Percentiles rank a stretch among this genome's conserved stretches.
Conservation (phyloP, 306 rosid species). For the Rosa chinensis region DNA sequence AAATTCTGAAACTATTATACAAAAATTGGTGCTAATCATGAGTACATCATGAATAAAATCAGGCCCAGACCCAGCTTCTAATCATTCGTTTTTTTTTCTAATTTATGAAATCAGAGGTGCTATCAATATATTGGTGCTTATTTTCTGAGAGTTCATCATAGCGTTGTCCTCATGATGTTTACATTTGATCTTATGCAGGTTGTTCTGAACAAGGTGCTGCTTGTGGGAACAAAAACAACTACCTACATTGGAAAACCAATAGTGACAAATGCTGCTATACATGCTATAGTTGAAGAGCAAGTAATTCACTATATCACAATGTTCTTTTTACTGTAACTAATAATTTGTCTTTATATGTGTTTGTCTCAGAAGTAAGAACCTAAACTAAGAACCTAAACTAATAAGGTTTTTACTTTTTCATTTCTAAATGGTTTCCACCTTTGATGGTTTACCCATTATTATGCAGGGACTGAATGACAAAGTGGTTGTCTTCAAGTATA, state of each 20-base stretch:
- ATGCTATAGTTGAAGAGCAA: constrained; percentile 97
- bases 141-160: neutral
- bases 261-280: constrained; percentile 92
- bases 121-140: neutral
- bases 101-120: neutral
- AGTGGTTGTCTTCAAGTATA: constrained; percentile 90
- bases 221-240: constrained; percentile 77
- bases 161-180: constrained; percentile 6
- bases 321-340: constrained; percentile 4
- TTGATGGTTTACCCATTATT: constrained; percentile 7
- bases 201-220: constrained; percentile 81
- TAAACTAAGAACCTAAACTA: neutral
- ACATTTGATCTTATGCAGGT: constrained; percentile 50
- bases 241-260: constrained; percentile 88
- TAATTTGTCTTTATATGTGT: neutral
- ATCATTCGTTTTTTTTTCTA: neutral
- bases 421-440: constrained; percentile 4
- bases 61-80: neutral
- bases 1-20: neutral
- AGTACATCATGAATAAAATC: neutral
- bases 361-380: neutral
- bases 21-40: neutral
- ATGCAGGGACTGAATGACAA: constrained; percentile 70
- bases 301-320: constrained; percentile 36
- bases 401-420: neutral